Base-by-base conservation (phyloP, 2,329 filamentous ascomycete species). In the Colletotrichum agaves region DNA sequence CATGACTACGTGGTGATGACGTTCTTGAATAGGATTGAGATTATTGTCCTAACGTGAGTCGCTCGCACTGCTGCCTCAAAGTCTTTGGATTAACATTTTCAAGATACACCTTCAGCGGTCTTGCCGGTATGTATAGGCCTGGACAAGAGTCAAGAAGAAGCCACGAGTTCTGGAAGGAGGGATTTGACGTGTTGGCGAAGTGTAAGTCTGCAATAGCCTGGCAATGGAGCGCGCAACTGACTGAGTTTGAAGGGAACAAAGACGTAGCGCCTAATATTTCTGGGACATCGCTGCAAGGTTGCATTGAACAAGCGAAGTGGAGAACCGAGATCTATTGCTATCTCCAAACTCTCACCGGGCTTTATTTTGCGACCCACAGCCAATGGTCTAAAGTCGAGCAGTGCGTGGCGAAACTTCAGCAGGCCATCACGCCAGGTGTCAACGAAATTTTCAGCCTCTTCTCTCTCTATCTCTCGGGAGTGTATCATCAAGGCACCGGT, bases 401-500 rank as follows among this genome's bases (percentile, higher is more conserved):
- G 65, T 85, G 83, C 62, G 77, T 93, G 17, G 79, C 83, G 12
- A 83, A 85, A 49, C 79, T 92, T 12, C 82, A 85, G 58, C 77
- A 69, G 37, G 69, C 70, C 11, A 65, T 61, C 10, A 67, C 69
- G 8, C 58, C 69, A 49, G 50, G 53, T 41, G 59, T 69, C 11
- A 64, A 70, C 55, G 70, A 70, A 2, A 64, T 70, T 3, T 83
- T 89, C 39, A 77, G 78, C 23, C 80, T 88, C 37, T 83, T 92
- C 49, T 83, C 87, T 6, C 81, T 87, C 47, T 98, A 98, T 77
- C 87, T 97, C 17, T 83, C 85, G 1, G 94, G 91, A 0, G 86
- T 92, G 7, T 91, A 93, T 72, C 83, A 89, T 59, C 95, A 98
- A 80, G 92, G 91, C 17, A 90, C 85, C 5, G 94, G 93, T 15